Evolutionary conservation across 1,284 basidiomycete genomes (phyloP).

Genomic region (Boletus subluridellus): DNA sequence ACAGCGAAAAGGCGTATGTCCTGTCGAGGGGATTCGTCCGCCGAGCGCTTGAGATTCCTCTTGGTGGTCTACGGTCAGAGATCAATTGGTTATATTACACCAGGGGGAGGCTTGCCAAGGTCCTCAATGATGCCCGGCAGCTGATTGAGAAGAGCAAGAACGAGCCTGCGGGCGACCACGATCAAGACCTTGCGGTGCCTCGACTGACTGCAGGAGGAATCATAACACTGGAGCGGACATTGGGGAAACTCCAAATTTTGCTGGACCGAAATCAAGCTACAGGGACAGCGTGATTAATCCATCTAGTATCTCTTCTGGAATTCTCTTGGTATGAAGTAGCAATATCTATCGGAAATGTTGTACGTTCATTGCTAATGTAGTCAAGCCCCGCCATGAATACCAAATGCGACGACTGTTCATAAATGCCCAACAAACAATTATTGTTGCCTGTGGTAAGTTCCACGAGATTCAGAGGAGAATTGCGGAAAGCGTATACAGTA

Average conservation of each 20-base stretch:
- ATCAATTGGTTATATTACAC: slow-evolving; percentile 73
- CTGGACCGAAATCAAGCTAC: slow-evolving; percentile 21
- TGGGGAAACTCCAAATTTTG: slow-evolving; percentile 50
- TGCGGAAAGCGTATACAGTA: slow-evolving; percentile 21
- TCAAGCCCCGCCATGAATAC: slow-evolving; percentile 1
- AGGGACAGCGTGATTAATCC: slow-evolving; percentile 16
- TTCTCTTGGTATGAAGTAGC: slow-evolving; percentile 20
- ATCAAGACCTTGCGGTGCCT: slow-evolving; percentile 67
- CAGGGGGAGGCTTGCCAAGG: slow-evolving; percentile 61
- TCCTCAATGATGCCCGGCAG: slow-evolving; percentile 59
- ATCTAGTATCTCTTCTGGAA: slow-evolving; percentile 13
- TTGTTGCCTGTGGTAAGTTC: slow-evolving; percentile 3
- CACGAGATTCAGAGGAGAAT: slow-evolving; percentile 3
- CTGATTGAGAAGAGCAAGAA: slow-evolving; percentile 68
- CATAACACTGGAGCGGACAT: slow-evolving; percentile 71
- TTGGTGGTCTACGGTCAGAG: slow-evolving; percentile 70
- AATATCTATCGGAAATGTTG: slow-evolving; percentile 30
- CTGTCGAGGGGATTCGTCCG: slow-evolving; percentile 86
- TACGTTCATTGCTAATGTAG: slow-evolving; percentile 29
- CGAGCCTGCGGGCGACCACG: slow-evolving; percentile 36
- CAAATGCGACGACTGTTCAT: slow-evolving; percentile 5
- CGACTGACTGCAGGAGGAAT: slow-evolving; percentile 78
- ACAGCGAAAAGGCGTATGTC: slow-evolving; percentile 91
- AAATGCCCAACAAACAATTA: slow-evolving; percentile 15
- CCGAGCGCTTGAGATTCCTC: slow-evolving; percentile 76